These are phyloP conservation scores for Labyrinthula sp. DNA, from an alignment of 352 stramenopile genomes.

Conservation along the genomic window DNA sequence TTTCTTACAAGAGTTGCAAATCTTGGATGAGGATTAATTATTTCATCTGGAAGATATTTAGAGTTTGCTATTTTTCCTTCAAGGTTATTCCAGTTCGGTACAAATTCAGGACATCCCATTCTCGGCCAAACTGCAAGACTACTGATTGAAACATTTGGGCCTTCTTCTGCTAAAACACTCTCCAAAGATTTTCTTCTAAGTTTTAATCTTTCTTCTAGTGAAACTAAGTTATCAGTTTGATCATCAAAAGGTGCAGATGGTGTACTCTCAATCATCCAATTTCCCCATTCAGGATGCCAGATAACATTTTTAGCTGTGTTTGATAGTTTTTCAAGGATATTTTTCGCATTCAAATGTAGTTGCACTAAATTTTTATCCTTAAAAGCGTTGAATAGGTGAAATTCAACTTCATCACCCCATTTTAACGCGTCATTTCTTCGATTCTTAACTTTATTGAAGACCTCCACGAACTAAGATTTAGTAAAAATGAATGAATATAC, in stretches of 20 bases:
- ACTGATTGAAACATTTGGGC: constrained; percentile 79
- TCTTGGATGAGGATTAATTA: constrained; percentile 95
- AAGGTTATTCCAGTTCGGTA: too few species aligned
- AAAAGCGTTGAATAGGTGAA: constrained; percentile 42
- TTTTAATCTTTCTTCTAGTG: constrained; percentile 94
- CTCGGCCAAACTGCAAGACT: constrained; percentile 85
- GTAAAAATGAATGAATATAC: too few species aligned
- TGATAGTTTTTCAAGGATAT: constrained; percentile 26
- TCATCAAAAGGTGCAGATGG: constrained; percentile 72
- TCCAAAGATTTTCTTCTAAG: constrained; percentile 75
- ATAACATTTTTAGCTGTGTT: constrained; percentile 44
- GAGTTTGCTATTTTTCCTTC: constrained; percentile 64
- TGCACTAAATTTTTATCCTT: constrained; percentile 13
- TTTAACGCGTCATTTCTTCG: constrained; percentile 47
- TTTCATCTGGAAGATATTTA: constrained; percentile 81
- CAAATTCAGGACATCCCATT: too few species aligned
- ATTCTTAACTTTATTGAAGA: constrained; percentile 34
- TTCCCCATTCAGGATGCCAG: constrained; percentile 96
- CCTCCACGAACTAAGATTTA: constrained; percentile 35
- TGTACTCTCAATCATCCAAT: constrained; percentile 98
- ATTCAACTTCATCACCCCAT: constrained; percentile 96
- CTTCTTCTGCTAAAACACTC: constrained; percentile 64
- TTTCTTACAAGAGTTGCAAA: constrained; percentile 93
- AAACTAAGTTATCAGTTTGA: too few species aligned
- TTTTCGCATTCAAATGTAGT: constrained; percentile 4